Conservation (phyloP, 225 moss, liverwort and hornwort species). For the Bryoerythrophyllum caledonicum region DNA sequence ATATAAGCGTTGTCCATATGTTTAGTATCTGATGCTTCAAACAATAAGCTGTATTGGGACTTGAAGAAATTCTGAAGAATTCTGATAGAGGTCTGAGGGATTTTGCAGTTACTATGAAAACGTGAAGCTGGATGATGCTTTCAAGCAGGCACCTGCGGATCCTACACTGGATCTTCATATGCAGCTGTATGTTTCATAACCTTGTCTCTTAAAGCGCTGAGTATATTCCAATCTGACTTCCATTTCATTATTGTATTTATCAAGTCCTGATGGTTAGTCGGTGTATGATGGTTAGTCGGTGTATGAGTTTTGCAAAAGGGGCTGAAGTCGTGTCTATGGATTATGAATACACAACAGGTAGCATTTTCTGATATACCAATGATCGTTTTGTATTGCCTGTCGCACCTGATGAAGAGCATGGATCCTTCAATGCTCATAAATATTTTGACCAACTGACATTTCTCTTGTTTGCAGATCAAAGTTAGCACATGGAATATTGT, state of each 20-base stretch:
- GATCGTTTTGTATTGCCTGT: not conserved
- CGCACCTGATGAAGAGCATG: not conserved
- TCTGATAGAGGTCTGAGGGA: constrained; percentile 28
- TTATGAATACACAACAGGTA: not conserved
- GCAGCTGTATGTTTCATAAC: constrained; percentile 67
- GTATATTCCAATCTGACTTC: not conserved
- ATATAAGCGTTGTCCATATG: not conserved
- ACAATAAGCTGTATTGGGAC: not conserved
- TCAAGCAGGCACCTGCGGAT: constrained; percentile 90
- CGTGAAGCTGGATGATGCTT: constrained; percentile 84
- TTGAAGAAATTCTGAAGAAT: constrained; percentile 8
- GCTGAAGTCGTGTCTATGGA: not conserved
- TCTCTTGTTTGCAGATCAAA: constrained; percentile 64
- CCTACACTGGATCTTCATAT: constrained; percentile 94
- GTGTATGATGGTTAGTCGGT: not conserved
- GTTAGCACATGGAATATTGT: constrained; percentile 93
- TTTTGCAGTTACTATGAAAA: constrained; percentile 75
- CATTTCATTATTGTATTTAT: not conserved
- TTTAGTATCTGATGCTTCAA: constrained; percentile 1
- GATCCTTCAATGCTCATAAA: not conserved
- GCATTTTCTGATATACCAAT: not conserved
- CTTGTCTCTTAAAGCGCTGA: not conserved
- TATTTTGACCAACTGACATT: constrained; percentile 11
- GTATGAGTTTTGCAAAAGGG: not conserved
- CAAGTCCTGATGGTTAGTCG: not conserved